phyloP scores from a whole-genome alignment of 495 filamentous ascomycete genomes.

The Hamigera avellanea region DNA sequence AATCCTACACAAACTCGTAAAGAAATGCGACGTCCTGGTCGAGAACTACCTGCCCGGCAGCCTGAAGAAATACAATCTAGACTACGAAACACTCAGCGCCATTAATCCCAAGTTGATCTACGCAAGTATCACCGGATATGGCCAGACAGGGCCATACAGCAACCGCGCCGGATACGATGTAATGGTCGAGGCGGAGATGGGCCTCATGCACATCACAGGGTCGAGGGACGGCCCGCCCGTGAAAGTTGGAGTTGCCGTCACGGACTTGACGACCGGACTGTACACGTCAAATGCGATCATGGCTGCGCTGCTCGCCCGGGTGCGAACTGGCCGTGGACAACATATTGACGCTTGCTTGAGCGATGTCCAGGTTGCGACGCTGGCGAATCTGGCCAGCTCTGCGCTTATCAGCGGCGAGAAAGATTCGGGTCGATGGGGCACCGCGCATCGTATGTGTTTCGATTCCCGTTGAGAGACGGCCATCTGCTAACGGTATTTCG shows the following conservation, averaged over 20 bases:
- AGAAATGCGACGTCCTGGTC: constrained; percentile 82
- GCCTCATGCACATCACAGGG: constrained; percentile 96
- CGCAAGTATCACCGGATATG: constrained; percentile 64
- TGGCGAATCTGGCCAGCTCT: constrained; percentile 89
- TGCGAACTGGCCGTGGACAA: constrained; percentile 62
- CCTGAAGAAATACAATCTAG: constrained; percentile 83
- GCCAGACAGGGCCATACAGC: constrained; percentile 87
- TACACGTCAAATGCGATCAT: constrained; percentile 96
- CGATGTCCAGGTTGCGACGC: constrained; percentile 87
- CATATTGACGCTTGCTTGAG: constrained; percentile 86
- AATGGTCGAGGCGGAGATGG: constrained; percentile 98
- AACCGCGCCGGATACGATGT: constrained; percentile 92
- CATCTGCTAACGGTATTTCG: constrained; percentile 8
- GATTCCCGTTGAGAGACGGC: neutral
- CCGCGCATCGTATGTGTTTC: constrained; percentile 71
- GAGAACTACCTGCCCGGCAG: constrained; percentile 93
- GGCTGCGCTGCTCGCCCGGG: constrained; percentile 73
- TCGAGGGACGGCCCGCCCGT: constrained; percentile 79
- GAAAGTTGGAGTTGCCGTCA: constrained; percentile 95
- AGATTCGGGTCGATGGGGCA: constrained; percentile 86
- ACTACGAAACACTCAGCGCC: constrained; percentile 64
- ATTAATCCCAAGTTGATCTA: constrained; percentile 70
- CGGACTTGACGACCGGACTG: constrained; percentile 89
- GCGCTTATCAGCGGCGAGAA: constrained; percentile 79
- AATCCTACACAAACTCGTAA: constrained; percentile 74